Evolutionary conservation across 2,329 filamentous ascomycete species (phyloP).

Genomic region (Curvularia spicifera): DNA sequence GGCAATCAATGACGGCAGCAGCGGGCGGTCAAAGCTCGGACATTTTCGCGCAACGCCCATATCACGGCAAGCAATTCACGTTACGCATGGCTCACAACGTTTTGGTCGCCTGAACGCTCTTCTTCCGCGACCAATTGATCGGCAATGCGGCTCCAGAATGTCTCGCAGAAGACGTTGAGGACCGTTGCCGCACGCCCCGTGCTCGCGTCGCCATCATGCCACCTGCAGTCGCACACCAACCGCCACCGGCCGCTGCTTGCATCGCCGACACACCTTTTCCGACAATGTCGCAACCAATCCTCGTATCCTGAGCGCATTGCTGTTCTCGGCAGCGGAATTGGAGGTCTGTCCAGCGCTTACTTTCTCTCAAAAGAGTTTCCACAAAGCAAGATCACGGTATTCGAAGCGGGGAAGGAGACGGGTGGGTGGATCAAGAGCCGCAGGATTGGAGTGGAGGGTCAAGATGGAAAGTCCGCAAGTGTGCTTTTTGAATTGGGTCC

Average conservation of each 20-base stretch:
- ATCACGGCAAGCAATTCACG: not conserved
- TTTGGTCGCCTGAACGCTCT: slow-evolving; percentile 12
- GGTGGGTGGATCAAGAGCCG: slow-evolving; percentile 86
- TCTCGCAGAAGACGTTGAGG: slow-evolving; percentile 41
- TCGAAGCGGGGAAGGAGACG: slow-evolving; percentile 71
- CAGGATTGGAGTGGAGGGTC: slow-evolving; percentile 65
- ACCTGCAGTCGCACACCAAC: slow-evolving; percentile 5
- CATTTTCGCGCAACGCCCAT: slow-evolving; percentile 12
- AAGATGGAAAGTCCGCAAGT: slow-evolving; percentile 40
- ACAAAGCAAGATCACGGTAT: slow-evolving; percentile 75
- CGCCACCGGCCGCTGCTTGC: slow-evolving; percentile 22
- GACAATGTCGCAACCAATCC: slow-evolving; percentile 28
- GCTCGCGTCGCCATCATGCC: slow-evolving; percentile 26
- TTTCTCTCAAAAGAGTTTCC: slow-evolving; percentile 75
- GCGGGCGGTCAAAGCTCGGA: slow-evolving; percentile 16
- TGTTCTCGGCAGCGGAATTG: slow-evolving; percentile 60
- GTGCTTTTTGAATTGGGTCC: slow-evolving; percentile 86
- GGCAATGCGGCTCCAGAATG: slow-evolving; percentile 50
- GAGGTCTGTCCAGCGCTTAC: slow-evolving; percentile 64
- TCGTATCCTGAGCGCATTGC: slow-evolving; percentile 51
- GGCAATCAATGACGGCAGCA: slow-evolving; percentile 20
- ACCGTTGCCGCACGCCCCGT: slow-evolving; percentile 28
- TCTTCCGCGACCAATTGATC: slow-evolving; percentile 24
- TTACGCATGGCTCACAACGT: slow-evolving; percentile 5
- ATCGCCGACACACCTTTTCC: slow-evolving; percentile 20